These are phyloP conservation scores for Medicago truncatula DNA, from an alignment of 306 rosid genomes.

Conservation along the genomic window DNA sequence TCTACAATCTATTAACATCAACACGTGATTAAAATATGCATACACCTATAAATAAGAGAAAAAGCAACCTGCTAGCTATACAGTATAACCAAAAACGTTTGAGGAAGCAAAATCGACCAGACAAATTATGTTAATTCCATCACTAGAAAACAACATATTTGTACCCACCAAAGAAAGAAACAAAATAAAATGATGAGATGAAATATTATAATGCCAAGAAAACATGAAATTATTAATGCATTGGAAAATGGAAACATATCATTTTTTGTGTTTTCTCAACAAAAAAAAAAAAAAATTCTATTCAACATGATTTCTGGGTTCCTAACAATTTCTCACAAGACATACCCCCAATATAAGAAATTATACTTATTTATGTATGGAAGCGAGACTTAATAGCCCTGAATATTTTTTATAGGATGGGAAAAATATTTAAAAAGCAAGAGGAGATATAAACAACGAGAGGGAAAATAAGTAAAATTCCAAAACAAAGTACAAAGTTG, in stretches of 20 bases:
- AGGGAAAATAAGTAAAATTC: not conserved
- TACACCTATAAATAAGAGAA: not conserved
- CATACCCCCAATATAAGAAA: slow-evolving; percentile 29
- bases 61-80: slow-evolving; percentile 19
- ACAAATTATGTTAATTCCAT: not conserved
- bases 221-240: not conserved
- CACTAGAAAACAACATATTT: slow-evolving; percentile 8
- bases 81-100: slow-evolving; percentile 23
- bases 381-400: not conserved
- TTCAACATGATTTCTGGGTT: not conserved
- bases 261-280: not conserved
- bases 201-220: slow-evolving; percentile 6
- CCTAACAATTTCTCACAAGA: not conserved
- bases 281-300: not conserved
- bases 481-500: slow-evolving; percentile 11
- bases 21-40: slow-evolving; percentile 13
- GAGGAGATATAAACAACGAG: not conserved
- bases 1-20: slow-evolving; percentile 70
- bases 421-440: not conserved
- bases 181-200: not conserved
- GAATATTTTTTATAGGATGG: not conserved
- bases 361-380: not conserved
- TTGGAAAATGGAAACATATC: not conserved
- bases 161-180: not conserved
- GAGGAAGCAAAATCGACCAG: slow-evolving; percentile 23